Percentiles rank a stretch among this genome's conserved stretches.
These are phyloP conservation scores for Lecanicillium sp. DNA, from an alignment of 2,329 filamentous ascomycete species.

Conservation along the genomic window DNA sequence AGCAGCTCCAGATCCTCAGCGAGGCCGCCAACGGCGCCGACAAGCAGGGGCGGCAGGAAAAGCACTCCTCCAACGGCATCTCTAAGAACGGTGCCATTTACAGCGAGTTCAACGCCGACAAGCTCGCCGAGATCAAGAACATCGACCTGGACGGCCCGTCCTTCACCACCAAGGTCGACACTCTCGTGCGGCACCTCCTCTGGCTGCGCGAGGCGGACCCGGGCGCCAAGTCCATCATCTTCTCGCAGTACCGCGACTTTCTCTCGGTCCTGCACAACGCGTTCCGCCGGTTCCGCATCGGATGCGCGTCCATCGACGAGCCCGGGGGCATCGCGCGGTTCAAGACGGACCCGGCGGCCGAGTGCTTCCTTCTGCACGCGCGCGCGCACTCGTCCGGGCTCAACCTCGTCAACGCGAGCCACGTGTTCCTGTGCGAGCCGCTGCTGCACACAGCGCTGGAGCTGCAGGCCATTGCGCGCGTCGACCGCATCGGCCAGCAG, in stretches of 20 bases:
- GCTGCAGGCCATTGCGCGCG: constrained; percentile 88
- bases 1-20: constrained; percentile 60
- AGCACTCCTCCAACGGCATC: constrained; percentile 27
- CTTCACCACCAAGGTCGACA: constrained; percentile 89
- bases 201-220: constrained; percentile 82
- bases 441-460: constrained; percentile 90
- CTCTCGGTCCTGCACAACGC: constrained; percentile 66
- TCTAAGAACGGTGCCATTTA: constrained; percentile 66
- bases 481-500: constrained; percentile 88
- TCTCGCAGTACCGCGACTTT: constrained; percentile 81
- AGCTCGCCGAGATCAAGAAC: constrained; percentile 73
- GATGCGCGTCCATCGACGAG: constrained; percentile 63
- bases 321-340: constrained; percentile 67
- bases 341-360: constrained; percentile 63
- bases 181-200: constrained; percentile 69
- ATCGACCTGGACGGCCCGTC: constrained; percentile 67
- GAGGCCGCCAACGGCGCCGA: constrained; percentile 16
- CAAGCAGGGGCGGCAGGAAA: constrained; percentile 17
- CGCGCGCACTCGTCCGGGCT: constrained; percentile 83
- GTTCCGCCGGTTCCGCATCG: constrained; percentile 66
- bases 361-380: constrained; percentile 86
- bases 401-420: constrained; percentile 86
- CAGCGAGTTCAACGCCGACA: constrained; percentile 63
- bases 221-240: constrained; percentile 87
- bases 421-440: constrained; percentile 92